phyloP scores from a whole-genome alignment of 371 early-diverging fungal species.

The Mucor sp. region DNA sequence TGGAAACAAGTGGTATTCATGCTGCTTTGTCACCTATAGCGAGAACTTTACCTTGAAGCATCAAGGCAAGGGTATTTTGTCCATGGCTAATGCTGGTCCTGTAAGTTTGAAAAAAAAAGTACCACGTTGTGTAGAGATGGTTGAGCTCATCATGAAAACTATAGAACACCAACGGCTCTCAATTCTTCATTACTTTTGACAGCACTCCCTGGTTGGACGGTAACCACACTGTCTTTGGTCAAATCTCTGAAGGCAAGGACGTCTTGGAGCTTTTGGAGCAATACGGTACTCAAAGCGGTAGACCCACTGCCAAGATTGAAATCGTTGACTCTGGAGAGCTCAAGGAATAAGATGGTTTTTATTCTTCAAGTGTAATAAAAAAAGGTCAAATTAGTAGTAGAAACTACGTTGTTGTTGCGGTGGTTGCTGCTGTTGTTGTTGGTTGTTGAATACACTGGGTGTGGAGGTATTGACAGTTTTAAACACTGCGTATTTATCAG shows the following conservation, averaged over 20 bases:
- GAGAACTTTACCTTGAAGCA: constrained; percentile 97
- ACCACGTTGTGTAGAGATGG: not conserved
- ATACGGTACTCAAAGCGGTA: constrained; percentile 72
- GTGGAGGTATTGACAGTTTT: constrained; percentile 32
- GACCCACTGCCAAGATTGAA: constrained; percentile 63
- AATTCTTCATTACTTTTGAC: constrained; percentile 92
- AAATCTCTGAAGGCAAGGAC: constrained; percentile 80
- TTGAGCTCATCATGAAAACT: not conserved
- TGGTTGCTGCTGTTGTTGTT: constrained; percentile 21
- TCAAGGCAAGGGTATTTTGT: constrained; percentile 75
- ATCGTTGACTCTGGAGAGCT: constrained; percentile 85
- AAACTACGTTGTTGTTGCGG: constrained; percentile 4
- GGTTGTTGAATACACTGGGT: constrained; percentile 42
- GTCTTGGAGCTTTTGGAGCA: constrained; percentile 82
- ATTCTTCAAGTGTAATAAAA: not conserved
- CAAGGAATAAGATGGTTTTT: constrained; percentile 35
- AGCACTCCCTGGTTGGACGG: constrained; percentile 89
- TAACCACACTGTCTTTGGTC: constrained; percentile 86
- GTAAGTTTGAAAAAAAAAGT: constrained; percentile 29
- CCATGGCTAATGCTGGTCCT: constrained; percentile 98
- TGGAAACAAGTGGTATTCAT: not conserved
- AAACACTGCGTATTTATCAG: constrained; percentile 49
- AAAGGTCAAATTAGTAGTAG: not conserved
- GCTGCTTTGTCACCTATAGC: constrained; percentile 38
- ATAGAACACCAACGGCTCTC: constrained; percentile 93